phyloP scores from a whole-genome alignment of 177 flowering plant species.

The Vitis hybrid region DNA sequence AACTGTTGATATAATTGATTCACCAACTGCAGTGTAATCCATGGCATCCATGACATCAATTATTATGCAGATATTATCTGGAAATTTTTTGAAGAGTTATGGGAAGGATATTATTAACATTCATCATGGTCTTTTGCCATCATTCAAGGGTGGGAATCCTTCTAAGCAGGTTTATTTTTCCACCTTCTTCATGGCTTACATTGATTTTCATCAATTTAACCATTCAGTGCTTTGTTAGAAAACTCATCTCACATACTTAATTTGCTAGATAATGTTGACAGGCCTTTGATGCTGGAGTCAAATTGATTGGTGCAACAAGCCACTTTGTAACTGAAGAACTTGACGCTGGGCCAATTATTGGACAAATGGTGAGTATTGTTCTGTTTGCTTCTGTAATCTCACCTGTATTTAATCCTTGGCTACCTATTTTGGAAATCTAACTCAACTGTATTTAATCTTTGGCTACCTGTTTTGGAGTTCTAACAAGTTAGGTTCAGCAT shows the following conservation, averaged over 20 bases:
- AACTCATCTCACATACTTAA: constrained; percentile 13
- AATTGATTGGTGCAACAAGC: constrained; percentile 90
- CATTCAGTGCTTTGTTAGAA: constrained; percentile 3
- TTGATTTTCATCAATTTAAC: background rate
- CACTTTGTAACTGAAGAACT: constrained; percentile 97
- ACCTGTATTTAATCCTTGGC: background rate
- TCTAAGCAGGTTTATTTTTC: constrained; percentile 61
- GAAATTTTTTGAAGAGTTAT: constrained; percentile 58
- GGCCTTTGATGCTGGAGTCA: constrained; percentile 94
- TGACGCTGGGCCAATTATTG: constrained; percentile 88
- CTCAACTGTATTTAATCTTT: background rate
- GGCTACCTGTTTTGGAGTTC: background rate
- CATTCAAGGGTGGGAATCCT: constrained; percentile 94
- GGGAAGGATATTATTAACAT: constrained; percentile 87
- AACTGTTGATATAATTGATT: background rate
- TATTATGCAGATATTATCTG: constrained; percentile 66
- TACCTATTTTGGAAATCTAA: background rate
- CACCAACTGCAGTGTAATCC: background rate
- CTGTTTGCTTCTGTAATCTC: background rate
- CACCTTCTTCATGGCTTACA: background rate
- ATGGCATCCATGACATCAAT: background rate
- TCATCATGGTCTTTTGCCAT: constrained; percentile 94
- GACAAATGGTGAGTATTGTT: constrained; percentile 69
- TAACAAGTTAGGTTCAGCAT: background rate
- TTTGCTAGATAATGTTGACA: constrained; percentile 30